Percentiles rank a stretch among this genome's conserved stretches.
Evolutionary conservation across 2,329 filamentous ascomycete genomes (phyloP).

Genomic region (Trematosphaeria pertusa): DNA sequence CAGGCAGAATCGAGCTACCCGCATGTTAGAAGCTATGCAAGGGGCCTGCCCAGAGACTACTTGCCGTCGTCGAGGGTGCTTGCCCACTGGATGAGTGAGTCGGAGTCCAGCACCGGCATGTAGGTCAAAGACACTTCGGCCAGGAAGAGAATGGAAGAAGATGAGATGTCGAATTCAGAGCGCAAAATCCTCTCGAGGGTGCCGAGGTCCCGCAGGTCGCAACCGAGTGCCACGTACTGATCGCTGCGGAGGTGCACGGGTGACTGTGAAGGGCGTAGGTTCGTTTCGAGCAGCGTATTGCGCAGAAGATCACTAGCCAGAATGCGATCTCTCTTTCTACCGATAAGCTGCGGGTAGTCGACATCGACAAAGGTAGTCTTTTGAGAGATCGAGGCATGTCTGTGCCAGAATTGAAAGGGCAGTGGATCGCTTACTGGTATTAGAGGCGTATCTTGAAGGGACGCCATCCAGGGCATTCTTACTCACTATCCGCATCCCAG

Average conservation of each 20-base stretch:
- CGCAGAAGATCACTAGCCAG: constrained; percentile 58
- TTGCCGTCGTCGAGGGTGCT: constrained; percentile 71
- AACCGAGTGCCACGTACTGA: constrained; percentile 80
- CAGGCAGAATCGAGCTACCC: constrained; percentile 77
- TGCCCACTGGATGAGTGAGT: constrained; percentile 81
- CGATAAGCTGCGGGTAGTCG: constrained; percentile 82
- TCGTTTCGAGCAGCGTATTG: constrained; percentile 38
- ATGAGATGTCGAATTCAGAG: constrained; percentile 62
- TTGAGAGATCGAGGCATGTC: constrained; percentile 66
- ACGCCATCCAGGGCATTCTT: constrained; percentile 25
- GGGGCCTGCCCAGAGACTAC: constrained; percentile 21
- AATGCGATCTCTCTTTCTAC: constrained; percentile 74
- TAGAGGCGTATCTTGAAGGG: constrained; percentile 17
- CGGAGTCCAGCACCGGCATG: constrained; percentile 77
- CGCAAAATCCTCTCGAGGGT: constrained; percentile 67
- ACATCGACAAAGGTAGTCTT: constrained; percentile 79
- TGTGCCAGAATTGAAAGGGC: constrained; percentile 80
- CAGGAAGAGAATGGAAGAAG: constrained; percentile 75
- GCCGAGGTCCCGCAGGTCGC: constrained; percentile 74
- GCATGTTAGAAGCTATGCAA: constrained; percentile 11
- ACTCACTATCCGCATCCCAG: constrained; percentile 89
- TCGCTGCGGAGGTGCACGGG: constrained; percentile 58
- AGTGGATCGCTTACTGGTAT: constrained; percentile 73
- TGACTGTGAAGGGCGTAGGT: constrained; percentile 33
- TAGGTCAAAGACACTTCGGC: constrained; percentile 93